Conservation (phyloP, 225 moss, liverwort and hornwort species). For the Straminergon stramineum region DNA sequence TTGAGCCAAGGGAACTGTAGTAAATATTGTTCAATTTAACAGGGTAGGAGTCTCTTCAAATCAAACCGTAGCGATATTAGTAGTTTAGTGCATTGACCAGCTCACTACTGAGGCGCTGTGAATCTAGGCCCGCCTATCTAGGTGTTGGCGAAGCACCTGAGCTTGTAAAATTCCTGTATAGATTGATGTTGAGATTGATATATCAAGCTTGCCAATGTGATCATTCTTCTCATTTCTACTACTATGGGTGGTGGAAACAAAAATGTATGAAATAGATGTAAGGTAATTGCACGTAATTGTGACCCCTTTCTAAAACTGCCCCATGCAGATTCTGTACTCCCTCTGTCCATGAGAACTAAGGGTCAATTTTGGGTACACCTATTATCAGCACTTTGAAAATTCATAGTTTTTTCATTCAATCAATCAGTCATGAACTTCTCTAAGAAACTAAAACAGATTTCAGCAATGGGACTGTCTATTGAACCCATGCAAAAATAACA, state of each 20-base stretch:
- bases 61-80: neutral
- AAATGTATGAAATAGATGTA: neutral
- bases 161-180: neutral
- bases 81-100: neutral
- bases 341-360: no score
- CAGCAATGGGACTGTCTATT: neutral
- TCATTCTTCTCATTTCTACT: neutral
- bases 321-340: neutral
- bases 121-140: neutral
- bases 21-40: neutral
- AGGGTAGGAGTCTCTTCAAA: neutral
- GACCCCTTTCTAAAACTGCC: neutral
- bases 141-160: neutral
- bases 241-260: no score
- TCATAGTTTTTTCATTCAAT: neutral
- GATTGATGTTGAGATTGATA: neutral
- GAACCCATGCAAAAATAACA: neutral
- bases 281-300: neutral
- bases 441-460: neutral
- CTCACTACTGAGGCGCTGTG: neutral
- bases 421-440: neutral
- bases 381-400: neutral
- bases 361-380: neutral
- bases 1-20: constrained; percentile 39
- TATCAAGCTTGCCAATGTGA: neutral